Base-by-base conservation (phyloP, 805 yeast genomes). In the Nakazawaea wyomingensis region DNA sequence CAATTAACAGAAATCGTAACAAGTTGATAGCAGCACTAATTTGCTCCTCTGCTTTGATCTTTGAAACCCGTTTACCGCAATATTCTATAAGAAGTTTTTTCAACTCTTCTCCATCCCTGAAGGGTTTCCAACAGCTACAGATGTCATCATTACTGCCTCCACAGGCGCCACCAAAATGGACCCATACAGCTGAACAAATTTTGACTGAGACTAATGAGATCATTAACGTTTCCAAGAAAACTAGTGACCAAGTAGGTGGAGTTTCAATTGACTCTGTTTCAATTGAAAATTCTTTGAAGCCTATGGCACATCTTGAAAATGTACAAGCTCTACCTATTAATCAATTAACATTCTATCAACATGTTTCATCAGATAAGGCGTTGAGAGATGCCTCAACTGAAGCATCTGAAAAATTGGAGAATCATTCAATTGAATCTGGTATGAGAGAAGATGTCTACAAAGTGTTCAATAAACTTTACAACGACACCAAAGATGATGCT, bases 321-420 rank as follows among this genome's bases (percentile, higher is more conserved):
- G 62, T 61, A 20, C 66, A 70, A 34, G 60, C 67, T 8, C 70
- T 71, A 4, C 40, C 69, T 5, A 65, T 66, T 21, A 73, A 72
- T 51, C 81, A 72, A 50, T 60, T 85, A 51, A 66, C 81, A 16
- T 86, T 87, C 56, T 81, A 78, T 54, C 87, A 80, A 59, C 81
- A 82, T 51, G 90, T 87, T 9, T 81, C 90, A 3, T 54, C 78
- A 17, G 69, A 73, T 49, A 76, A 80, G 54, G 77, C 63, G n/a
- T 56, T 84, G 26, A 72, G 96, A 54, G 86, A 83, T 49, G 86
- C 88, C 3, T 78, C 90, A 2, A 71, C 72, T 34, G 65, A 74
- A 47, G 82, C 86, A 0, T 84, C 81, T 48, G 77, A 77, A 55
- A 55, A 68, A 46, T 59, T 83, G 34, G 71, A 76, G 41, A 73